Base-by-base conservation (phyloP, 2,329 filamentous ascomycete species). In the Albifimbria verrucaria region DNA sequence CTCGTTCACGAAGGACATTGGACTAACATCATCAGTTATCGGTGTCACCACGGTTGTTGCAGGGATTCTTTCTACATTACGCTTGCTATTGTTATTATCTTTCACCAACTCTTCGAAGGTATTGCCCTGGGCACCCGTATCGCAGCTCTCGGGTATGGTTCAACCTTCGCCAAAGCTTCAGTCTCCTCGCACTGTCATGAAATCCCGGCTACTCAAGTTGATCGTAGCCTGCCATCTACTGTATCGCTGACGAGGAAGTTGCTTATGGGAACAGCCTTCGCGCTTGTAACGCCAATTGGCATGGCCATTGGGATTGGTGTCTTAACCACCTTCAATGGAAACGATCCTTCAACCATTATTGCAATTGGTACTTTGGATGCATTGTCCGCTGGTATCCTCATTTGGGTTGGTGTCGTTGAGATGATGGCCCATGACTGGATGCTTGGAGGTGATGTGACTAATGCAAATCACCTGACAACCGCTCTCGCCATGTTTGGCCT, bases 271-370 rank as follows among this genome's bases (percentile, higher is more conserved):
- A 56, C 68, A 1, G 76, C 78, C 0, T 92, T 91, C 61, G 81
- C 87, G 0, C 67, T 91, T 22, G 83, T 90, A 49, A 92, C 89
- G 0, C 89, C 89, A 0, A 72, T 90, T 20, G 89, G 89, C 4
- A 92, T 92, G 88, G 87, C 83, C 0, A 91, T 92, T 49, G 89
- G 89, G 0, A 84, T 91, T 21, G 87, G 86, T 1, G 86, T 89
- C 2, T 68, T 92, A 15, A 70, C 85, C 32, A 66, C 75, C 4
- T 92, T 91, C 71, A 92, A 92, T 62, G 88, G 87, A 4, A 90
- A 89, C 59, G 80, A 89, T 57, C 79, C 77, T 2, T 73, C 76
- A 3, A 92, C 88, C 0, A 74, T 91, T 39, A 71, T 92, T 44
- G 85, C 87, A 1, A 82, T 92, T 20, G 89, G 88, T 1, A 89